phyloP scores from a whole-genome alignment of 1,284 basidiomycete genomes.

The Puccinia polysora region DNA sequence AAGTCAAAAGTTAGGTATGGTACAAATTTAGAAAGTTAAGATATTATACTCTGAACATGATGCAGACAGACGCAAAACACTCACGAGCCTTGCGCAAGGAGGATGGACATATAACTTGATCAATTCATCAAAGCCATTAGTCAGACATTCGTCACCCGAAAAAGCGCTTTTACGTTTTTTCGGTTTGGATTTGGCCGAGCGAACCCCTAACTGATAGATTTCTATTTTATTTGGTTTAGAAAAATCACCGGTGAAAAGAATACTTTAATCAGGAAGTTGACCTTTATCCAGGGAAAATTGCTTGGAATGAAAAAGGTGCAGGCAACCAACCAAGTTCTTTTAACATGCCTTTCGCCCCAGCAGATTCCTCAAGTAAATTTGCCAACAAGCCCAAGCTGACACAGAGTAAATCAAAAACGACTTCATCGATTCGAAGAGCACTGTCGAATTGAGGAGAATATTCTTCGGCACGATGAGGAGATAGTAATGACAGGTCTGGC shows the following conservation, averaged over 20 bases:
- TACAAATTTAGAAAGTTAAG: not conserved
- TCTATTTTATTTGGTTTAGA: too few relatives aligned
- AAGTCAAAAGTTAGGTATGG: not conserved
- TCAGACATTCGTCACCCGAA: too few relatives aligned
- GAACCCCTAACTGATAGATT: too few relatives aligned
- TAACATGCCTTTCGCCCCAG: conserved; percentile 16
- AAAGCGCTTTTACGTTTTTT: not conserved
- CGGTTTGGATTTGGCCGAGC: not conserved
- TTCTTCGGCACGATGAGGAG: not conserved
- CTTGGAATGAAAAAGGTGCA: not conserved
- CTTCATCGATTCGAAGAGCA: conserved; percentile 8
- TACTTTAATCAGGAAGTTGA: too few relatives aligned
- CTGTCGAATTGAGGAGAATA: not conserved
- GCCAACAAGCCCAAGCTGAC: conserved; percentile 31
- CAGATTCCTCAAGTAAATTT: conserved; percentile 27
- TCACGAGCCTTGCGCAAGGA: conserved; percentile 15
- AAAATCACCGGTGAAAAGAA: not conserved
- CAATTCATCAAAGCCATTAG: conserved; percentile 18
- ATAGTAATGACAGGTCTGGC: not conserved
- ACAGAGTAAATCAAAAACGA: conserved; percentile 36
- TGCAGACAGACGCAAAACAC: not conserved
- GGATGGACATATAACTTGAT: conserved; percentile 26
- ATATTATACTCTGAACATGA: not conserved
- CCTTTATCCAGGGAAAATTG: not conserved
- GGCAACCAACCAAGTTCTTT: conserved; percentile 13